Evolutionary conservation across 202 grass and related monocot species (phyloP), one percentile per base, ranked within the genome.

Genomic region (Musa balbisiana): DNA sequence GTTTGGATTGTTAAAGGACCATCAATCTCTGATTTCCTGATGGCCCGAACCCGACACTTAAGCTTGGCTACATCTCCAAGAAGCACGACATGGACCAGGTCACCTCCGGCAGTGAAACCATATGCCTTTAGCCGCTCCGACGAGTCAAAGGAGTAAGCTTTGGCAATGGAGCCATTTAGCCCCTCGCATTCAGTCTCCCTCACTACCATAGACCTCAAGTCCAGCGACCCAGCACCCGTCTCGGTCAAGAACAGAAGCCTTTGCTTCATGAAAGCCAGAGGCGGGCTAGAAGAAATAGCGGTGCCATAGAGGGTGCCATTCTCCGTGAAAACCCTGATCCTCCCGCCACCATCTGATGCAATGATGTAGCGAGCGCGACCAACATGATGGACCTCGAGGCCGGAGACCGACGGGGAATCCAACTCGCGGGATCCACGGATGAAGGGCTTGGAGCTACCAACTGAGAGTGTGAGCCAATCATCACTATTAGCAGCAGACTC

Each of bases 311-410:
- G 87, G 66, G 90, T 94, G 78, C 91, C 94, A 76, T 98, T 94
- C 83, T 98, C 94, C 1, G 90, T 98, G 88, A 91, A 98, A 62
- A 98, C 88, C 84, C 90, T 82, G 85, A 98, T 93, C 71, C 94
- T 84, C 65, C 91, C 87, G 26, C 82, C 81, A 5, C 81, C 81
- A 75, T 98, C 94, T 50, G 87, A 89, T 51, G 88, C 84, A 53
- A 98, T 83, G 29, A 98, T 85, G 82, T 98, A 98, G n/a, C 94
- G 88, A 1, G 81, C 72, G 21, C 88, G 87, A 0, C 87, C 94
- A 1, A 92, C 76, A 67, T 89, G 91, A 82, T 91, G 87, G 33
- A 88, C 85, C 85, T 98, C 94, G 53, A 93, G 87, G 68, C 85
- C 81, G 15, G 82, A 78, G 33, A 94, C 89, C 3, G 88, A 83